Evolutionary conservation across 2,329 filamentous ascomycete species (phyloP).

Genomic region (Xylaria polymorpha): DNA sequence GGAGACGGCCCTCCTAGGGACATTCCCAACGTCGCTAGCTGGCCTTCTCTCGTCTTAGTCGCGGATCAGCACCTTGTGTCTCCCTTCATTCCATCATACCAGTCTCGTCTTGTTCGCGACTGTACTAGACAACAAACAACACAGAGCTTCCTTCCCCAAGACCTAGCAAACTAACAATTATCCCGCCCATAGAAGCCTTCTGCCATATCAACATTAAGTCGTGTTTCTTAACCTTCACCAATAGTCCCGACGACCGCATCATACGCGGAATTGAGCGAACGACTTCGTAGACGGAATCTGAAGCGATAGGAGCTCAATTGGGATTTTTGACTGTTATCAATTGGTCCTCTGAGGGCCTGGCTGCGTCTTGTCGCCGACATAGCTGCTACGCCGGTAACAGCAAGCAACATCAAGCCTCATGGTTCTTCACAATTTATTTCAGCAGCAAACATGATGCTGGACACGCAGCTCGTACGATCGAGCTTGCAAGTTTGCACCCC

Average conservation of each 20-base stretch:
- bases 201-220: slow-evolving; percentile 23
- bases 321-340: slow-evolving; percentile 19
- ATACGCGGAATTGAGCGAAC: slow-evolving; percentile 12
- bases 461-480: slow-evolving; percentile 62
- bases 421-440: slow-evolving; percentile 50
- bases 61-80: slow-evolving; percentile 39
- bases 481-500: slow-evolving; percentile 73
- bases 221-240: slow-evolving; percentile 21
- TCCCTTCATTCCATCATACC: slow-evolving; percentile 51
- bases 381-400: slow-evolving; percentile 44
- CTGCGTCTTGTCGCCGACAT: slow-evolving; percentile 28
- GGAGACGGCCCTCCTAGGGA: slow-evolving; percentile 40
- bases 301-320: slow-evolving; percentile 16
- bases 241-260: slow-evolving; percentile 14
- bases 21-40: slow-evolving; percentile 46
- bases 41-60: slow-evolving; percentile 42
- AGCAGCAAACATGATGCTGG: slow-evolving; percentile 61
- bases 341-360: slow-evolving; percentile 14
- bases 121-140: slow-evolving; percentile 44
- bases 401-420: slow-evolving; percentile 49
- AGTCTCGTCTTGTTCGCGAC: slow-evolving; percentile 40
- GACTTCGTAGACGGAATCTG: slow-evolving; percentile 10
- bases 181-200: slow-evolving; percentile 31
- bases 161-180: slow-evolving; percentile 42
- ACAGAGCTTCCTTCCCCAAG: slow-evolving; percentile 18